Percentiles rank a stretch among this genome's conserved stretches.
These are phyloP conservation scores for Chlorociboria aeruginascens DNA, from an alignment of 495 filamentous ascomycete species.

Conservation along the genomic window DNA sequence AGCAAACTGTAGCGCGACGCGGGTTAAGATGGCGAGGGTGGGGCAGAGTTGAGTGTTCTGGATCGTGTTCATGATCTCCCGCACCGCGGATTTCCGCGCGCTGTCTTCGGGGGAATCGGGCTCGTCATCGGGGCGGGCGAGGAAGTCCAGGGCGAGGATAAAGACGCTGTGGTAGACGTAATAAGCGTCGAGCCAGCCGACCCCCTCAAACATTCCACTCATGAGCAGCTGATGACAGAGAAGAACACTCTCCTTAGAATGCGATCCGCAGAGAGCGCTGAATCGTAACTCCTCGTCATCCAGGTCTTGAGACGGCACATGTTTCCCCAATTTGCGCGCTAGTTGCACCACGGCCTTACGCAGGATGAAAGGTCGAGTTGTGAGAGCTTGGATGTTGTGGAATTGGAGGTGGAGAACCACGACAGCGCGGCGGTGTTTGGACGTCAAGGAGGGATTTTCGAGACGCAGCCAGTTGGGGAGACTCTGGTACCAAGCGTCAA, in stretches of 20 bases:
- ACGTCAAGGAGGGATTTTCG: constrained; percentile 9
- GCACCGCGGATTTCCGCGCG: constrained; percentile 14
- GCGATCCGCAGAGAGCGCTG: constrained; percentile 11
- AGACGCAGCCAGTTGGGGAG: constrained; percentile 23
- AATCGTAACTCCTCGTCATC: constrained; percentile 15
- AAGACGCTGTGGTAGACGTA: constrained; percentile 19
- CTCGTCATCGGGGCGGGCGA: constrained; percentile 15
- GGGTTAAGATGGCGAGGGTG: constrained; percentile 15
- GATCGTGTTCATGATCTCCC: constrained; percentile 11
- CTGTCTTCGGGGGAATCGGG: constrained; percentile 10
- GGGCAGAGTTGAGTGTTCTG: constrained; percentile 13
- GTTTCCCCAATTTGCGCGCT: constrained; percentile 11
- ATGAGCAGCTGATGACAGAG: constrained; percentile 13
- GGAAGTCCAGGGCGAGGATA: constrained; percentile 18
- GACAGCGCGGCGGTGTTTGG: constrained; percentile 20
- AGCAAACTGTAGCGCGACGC: constrained; percentile 15
- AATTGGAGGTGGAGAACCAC: constrained; percentile 24
- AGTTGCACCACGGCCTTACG: constrained; percentile 15
- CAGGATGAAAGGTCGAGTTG: constrained; percentile 23
- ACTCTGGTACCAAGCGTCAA: constrained; percentile 27
- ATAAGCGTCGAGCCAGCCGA: constrained; percentile 18
- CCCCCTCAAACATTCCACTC: constrained; percentile 15
- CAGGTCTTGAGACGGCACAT: constrained; percentile 16
- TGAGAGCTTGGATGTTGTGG: constrained; percentile 20
- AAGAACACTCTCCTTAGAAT: constrained; percentile 8